Evolutionary conservation across 1,284 basidiomycete genomes (phyloP).

Genomic region (Ceratobasidium sp.): DNA sequence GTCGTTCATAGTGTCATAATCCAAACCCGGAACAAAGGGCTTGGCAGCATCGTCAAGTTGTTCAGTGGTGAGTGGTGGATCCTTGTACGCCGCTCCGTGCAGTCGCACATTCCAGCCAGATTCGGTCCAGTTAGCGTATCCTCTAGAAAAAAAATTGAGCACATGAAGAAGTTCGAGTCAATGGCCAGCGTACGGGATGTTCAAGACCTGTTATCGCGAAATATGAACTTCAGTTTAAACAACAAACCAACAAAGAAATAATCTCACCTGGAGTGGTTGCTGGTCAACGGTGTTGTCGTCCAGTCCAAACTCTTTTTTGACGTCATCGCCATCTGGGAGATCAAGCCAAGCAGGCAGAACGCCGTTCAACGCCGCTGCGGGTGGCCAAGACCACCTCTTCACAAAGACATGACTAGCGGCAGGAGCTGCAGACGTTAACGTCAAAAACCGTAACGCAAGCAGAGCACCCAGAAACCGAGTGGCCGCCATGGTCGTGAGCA

Average conservation of each 20-base stretch:
- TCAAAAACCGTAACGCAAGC: conserved; percentile 2
- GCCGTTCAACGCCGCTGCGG: conserved; percentile 37
- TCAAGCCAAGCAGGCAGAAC: conserved; percentile 44
- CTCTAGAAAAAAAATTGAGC: conserved; percentile 11
- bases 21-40: conserved; percentile 43
- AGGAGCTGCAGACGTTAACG: conserved; percentile 4
- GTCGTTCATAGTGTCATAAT: conserved; percentile 41
- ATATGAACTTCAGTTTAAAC: neutral
- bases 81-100: conserved; percentile 45
- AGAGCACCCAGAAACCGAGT: conserved; percentile 1
- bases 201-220: conserved; percentile 27
- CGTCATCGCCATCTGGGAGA: conserved; percentile 42
- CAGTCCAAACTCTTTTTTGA: conserved; percentile 42
- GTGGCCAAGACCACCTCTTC: conserved; percentile 22
- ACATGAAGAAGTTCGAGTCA: neutral
- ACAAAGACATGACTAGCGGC: neutral
- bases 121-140: conserved; percentile 47
- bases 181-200: conserved; percentile 42
- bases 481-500: neutral
- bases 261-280: conserved; percentile 39
- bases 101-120: conserved; percentile 46
- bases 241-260: neutral
- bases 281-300: conserved; percentile 35
- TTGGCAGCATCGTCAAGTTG: conserved; percentile 43
- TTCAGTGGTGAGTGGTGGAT: conserved; percentile 39